phyloP scores from a whole-genome alignment of 495 filamentous ascomycete species.

The Penicillium antarcticum region DNA sequence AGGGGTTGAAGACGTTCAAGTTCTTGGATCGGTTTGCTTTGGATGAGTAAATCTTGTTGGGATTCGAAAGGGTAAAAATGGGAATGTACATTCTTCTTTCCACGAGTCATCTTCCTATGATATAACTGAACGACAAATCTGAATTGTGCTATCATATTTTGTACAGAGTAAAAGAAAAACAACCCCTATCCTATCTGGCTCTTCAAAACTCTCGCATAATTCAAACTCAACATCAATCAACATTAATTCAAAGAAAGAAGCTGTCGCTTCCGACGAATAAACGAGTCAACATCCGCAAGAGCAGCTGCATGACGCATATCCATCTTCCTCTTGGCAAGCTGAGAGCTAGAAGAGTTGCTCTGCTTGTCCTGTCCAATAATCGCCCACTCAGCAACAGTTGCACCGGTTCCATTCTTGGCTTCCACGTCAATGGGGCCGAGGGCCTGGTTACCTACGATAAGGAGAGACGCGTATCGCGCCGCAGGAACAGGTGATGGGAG shows the following conservation, averaged over 20 bases:
- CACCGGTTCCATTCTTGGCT: constrained; percentile 49
- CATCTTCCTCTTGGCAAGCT: constrained; percentile 10
- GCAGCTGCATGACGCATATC: constrained; percentile 8
- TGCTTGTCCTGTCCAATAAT: constrained; percentile 39
- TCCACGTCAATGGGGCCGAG: constrained; percentile 41
- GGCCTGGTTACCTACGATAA: constrained; percentile 46
- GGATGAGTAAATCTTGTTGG: constrained; percentile 17
- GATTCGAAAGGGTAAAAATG: not conserved
- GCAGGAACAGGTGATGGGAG: constrained; percentile 31
- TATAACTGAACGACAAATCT: too few relatives aligned
- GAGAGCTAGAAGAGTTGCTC: not conserved
- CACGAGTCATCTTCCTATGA: too few relatives aligned
- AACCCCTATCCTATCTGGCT: too few relatives aligned
- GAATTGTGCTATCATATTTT: too few relatives aligned
- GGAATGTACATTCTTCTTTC: not conserved
- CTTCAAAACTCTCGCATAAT: too few relatives aligned
- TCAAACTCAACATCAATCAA: not conserved
- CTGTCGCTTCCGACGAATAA: constrained; percentile 11
- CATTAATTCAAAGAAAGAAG: not conserved
- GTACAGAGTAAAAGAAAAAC: too few relatives aligned
- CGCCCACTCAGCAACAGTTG: constrained; percentile 72
- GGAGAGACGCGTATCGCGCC: constrained; percentile 42
- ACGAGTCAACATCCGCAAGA: constrained; percentile 1
- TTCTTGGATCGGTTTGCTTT: constrained; percentile 48
- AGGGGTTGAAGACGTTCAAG: constrained; percentile 64